Conservation (phyloP, 306 rosid species). For the Trifolium fragiferum region DNA sequence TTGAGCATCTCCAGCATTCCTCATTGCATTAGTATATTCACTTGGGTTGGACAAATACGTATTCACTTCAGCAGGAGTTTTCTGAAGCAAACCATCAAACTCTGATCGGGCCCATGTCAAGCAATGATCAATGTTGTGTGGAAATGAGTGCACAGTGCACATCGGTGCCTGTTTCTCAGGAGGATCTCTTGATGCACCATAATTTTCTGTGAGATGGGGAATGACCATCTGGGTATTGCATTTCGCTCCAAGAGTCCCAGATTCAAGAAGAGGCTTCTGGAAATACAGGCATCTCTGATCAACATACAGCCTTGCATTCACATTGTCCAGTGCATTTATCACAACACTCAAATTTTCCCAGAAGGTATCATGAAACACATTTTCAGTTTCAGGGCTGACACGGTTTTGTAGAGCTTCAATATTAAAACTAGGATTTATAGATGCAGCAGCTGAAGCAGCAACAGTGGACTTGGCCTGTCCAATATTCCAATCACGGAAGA, state of each 20-base stretch:
- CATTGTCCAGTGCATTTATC: constrained; percentile 92
- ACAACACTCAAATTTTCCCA: constrained; percentile 85
- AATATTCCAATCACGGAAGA: constrained; percentile 98
- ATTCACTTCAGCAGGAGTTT: constrained; percentile 95
- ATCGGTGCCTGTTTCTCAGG: constrained; percentile 99
- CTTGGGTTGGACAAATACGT: constrained; percentile 76
- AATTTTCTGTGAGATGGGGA: constrained; percentile 93
- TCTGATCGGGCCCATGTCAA: constrained; percentile 99
- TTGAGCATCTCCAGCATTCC: constrained; percentile 91
- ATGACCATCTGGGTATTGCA: constrained; percentile 99
- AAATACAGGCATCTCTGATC: constrained; percentile 97
- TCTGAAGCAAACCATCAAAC: constrained; percentile 95
- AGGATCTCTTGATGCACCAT: constrained; percentile 98
- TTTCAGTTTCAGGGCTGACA: constrained; percentile 88
- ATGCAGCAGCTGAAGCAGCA: constrained; percentile 84
- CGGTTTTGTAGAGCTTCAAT: constrained; percentile 88
- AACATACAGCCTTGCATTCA: constrained; percentile 89
- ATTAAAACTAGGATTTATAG: constrained; percentile 65
- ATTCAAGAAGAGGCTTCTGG: constrained; percentile 97
- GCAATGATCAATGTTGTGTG: constrained; percentile 97
- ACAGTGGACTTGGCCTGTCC: constrained; percentile 96
- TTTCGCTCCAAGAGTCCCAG: constrained; percentile 96
- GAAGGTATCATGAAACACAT: constrained; percentile 75
- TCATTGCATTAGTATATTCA: constrained; percentile 73
- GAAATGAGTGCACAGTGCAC: constrained; percentile 98